Base-by-base conservation (phyloP, 2,329 filamentous ascomycete genomes). In the Triangularia setosa region DNA sequence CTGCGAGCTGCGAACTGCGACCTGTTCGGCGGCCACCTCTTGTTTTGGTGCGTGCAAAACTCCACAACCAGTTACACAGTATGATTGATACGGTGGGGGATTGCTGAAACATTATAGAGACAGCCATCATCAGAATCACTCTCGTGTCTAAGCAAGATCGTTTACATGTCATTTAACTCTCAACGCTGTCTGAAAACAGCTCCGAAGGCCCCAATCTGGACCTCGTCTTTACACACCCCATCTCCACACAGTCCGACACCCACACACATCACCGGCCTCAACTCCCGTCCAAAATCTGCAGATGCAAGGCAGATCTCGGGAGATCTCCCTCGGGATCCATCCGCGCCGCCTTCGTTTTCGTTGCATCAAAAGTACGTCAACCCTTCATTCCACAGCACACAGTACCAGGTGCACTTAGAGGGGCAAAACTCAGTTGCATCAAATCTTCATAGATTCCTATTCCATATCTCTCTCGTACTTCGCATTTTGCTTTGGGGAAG, bases 1-100 rank as follows among this genome's bases (percentile, higher is more conserved):
- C n/a, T n/a, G n/a, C n/a, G 27, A 61, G 58, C 59, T 58, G 60
- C 28, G 44, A 14, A 33, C 64, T 69, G 68, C 67, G 64, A 58
- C 64, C 68, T 64, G 55, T 65, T 33, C 48, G 44, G 65, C 67
- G 63, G 55, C 68, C 67, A 18, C 18, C 18, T 33, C 12, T 24
- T 58, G 24, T 52, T 61, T 61, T 52, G 60, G 12, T 35, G 18
- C 59, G n/a, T 53, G 23, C 9, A 27, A 35, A 54, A 48, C 52
- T 58, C 35, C 64, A 58, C 30, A 60, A 44, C 40, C 40, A 21
- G 40, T 48, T 48, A 23, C 40, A 48, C 40, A 48, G 40, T 48
- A 48, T 48, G 40, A 48, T 23, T 48, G 40, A 48, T 48, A 48
- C 40, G n/a, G 40, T 48, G n/a, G n/a, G 18, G 11, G n/a, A 48